These are phyloP conservation scores for Primulina huaijiensis DNA, from an alignment of 257 asterid species.

Conservation along the genomic window DNA sequence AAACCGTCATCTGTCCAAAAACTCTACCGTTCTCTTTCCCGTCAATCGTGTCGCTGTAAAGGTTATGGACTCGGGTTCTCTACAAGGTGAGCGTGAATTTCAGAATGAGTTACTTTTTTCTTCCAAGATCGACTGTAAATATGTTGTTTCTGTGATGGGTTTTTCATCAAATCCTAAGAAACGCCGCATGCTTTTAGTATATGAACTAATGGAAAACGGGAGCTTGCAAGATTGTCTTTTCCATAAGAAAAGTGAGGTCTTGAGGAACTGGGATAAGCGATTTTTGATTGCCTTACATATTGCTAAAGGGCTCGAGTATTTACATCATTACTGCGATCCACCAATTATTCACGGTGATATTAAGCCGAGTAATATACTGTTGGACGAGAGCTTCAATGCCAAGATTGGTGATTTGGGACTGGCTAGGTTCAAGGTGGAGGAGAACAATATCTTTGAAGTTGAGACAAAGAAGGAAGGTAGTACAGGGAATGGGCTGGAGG, in stretches of 20 bases:
- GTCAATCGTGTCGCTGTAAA: slow-evolving; percentile 62
- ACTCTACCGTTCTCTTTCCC: slow-evolving; percentile 27
- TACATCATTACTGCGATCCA: slow-evolving; percentile 89
- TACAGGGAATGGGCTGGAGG: slow-evolving; percentile 46
- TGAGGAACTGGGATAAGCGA: slow-evolving; percentile 69
- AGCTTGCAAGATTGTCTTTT: slow-evolving; percentile 93
- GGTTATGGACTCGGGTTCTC: slow-evolving; percentile 86
- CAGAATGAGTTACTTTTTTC: slow-evolving; percentile 84
- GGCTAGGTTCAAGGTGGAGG: slow-evolving; percentile 78
- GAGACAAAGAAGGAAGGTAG: slow-evolving; percentile 58
- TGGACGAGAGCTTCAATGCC: slow-evolving; percentile 62
- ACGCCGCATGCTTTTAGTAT: slow-evolving; percentile 79
- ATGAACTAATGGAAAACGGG: slow-evolving; percentile 80
- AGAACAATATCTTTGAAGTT: slow-evolving; percentile 41
- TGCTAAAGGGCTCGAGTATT: slow-evolving; percentile 85
- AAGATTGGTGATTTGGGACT: slow-evolving; percentile 94
- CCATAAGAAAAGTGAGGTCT: slow-evolving; percentile 69
- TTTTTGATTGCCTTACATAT: slow-evolving; percentile 63
- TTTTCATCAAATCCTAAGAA: slow-evolving; percentile 68
- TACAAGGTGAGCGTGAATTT: slow-evolving; percentile 97
- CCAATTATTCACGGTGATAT: slow-evolving; percentile 88
- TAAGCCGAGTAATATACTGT: slow-evolving; percentile 79
- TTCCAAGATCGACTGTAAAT: slow-evolving; percentile 64
- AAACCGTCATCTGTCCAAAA: slow-evolving; percentile 25
- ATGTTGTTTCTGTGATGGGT: slow-evolving; percentile 64